Evolutionary conservation across 208 protist genomes (phyloP).

Genomic region (Strigomonas culicis): DNA sequence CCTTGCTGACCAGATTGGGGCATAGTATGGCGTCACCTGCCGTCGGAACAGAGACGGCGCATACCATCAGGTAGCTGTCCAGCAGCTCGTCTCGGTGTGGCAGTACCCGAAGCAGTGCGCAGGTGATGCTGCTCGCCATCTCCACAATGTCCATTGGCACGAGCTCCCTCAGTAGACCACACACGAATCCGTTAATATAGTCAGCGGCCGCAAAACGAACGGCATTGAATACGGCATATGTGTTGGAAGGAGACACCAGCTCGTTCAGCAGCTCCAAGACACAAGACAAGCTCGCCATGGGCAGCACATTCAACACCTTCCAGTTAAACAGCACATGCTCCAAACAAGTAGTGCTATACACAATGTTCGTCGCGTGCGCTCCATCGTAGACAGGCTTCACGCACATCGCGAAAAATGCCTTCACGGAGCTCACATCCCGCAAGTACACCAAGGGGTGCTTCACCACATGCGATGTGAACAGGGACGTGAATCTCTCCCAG

Average conservation of each 20-base stretch:
- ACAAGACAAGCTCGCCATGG: slow-evolving; percentile 16
- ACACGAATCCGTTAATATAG: slow-evolving; percentile 66
- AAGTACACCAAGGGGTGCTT: slow-evolving; percentile 31
- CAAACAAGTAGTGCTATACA: slow-evolving; percentile 21
- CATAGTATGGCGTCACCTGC: neutral
- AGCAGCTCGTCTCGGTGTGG: slow-evolving; percentile 27
- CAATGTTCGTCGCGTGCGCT: slow-evolving; percentile 6
- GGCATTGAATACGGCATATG: slow-evolving; percentile 40
- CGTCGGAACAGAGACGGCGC: slow-evolving; percentile 32
- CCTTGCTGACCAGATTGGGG: slow-evolving; percentile 8
- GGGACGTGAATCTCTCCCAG: slow-evolving; percentile 32
- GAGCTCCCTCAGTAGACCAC: slow-evolving; percentile 54
- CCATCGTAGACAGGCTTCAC: slow-evolving; percentile 14
- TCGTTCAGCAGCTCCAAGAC: slow-evolving; percentile 26
- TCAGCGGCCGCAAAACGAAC: slow-evolving; percentile 36
- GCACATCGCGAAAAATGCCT: slow-evolving; percentile 21
- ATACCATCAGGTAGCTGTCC: slow-evolving; percentile 34
- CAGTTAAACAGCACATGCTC: slow-evolving; percentile 70
- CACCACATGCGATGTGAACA: slow-evolving; percentile 28
- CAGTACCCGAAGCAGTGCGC: slow-evolving; percentile 21
- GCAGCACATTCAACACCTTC: slow-evolving; percentile 32
- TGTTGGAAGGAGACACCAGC: slow-evolving; percentile 32
- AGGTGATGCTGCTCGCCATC: slow-evolving; percentile 26
- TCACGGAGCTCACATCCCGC: slow-evolving; percentile 15
- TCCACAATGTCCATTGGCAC: slow-evolving; percentile 27